Conservation (phyloP, 2,329 filamentous ascomycete genomes). For the Teratosphaeria viscida region DNA sequence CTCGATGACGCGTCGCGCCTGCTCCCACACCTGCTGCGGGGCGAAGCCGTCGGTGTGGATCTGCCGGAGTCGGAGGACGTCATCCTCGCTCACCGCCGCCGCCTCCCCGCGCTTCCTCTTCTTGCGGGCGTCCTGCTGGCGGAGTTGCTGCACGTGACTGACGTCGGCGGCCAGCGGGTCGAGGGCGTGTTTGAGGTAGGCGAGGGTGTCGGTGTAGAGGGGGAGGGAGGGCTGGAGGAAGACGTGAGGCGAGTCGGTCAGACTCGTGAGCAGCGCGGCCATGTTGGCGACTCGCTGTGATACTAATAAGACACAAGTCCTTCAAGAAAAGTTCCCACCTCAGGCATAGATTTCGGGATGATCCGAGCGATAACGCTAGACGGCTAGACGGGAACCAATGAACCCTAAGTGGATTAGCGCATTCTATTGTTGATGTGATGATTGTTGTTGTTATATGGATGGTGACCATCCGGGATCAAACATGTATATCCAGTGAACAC, state of each 20-base stretch:
- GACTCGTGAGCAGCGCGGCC: slow-evolving; percentile 9
- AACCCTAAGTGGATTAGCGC: too few relatives aligned
- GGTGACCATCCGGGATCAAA: too few relatives aligned
- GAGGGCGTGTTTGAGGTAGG: slow-evolving; percentile 68
- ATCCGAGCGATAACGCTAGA: background rate
- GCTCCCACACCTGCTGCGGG: slow-evolving; percentile 85
- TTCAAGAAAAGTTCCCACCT: background rate
- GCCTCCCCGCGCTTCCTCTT: slow-evolving; percentile 63
- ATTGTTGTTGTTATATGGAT: too few relatives aligned
- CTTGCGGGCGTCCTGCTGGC: slow-evolving; percentile 56
- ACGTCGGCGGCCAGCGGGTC: slow-evolving; percentile 68
- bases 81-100: slow-evolving; percentile 31
- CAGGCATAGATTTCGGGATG: background rate
- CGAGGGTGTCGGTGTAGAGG: slow-evolving; percentile 59
- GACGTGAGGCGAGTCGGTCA: slow-evolving; percentile 43
- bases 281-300: slow-evolving; percentile 1
- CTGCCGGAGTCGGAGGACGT: slow-evolving; percentile 65
- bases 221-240: slow-evolving; percentile 65
- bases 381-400: too few relatives aligned
- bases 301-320: too few relatives aligned
- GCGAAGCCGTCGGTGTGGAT: slow-evolving; percentile 82
- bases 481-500: background rate
- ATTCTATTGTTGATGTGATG: background rate
- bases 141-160: slow-evolving; percentile 59
- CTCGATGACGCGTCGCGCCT: slow-evolving; percentile 73